A percentile compares a stretch with the other conserved stretches of the same genome.
These are phyloP conservation scores for Puccinia polysora DNA, from an alignment of 1,284 basidiomycete species.

Conservation along the genomic window DNA sequence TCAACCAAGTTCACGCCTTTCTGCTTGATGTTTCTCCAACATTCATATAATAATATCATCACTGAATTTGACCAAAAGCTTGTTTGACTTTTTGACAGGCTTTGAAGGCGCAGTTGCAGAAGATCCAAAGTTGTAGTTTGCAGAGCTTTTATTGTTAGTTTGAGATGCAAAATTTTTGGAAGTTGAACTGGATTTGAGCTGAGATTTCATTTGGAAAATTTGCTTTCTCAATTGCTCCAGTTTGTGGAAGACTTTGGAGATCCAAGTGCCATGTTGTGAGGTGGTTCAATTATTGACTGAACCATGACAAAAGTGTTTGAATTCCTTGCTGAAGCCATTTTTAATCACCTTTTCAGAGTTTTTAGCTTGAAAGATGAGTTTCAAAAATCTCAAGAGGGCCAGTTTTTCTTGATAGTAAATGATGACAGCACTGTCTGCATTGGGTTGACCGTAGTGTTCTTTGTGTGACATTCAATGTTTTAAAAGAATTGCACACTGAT, in stretches of 20 bases:
- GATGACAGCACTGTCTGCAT: slow-evolving; percentile 44
- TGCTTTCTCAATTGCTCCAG: slow-evolving; percentile 9
- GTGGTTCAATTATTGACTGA: neutral
- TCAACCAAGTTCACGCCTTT: slow-evolving; percentile 33
- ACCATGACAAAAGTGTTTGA: slow-evolving; percentile 7
- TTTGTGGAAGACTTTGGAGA: slow-evolving; percentile 19
- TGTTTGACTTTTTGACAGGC: slow-evolving; percentile 6
- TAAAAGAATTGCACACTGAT: slow-evolving; percentile 23
- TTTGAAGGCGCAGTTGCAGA: neutral
- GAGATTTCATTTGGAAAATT: slow-evolving; percentile 19
- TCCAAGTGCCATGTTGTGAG: neutral
- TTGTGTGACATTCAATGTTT: slow-evolving; percentile 27
- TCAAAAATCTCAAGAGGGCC: slow-evolving; percentile 12
- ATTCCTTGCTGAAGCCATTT: slow-evolving; percentile 9
- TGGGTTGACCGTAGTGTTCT: slow-evolving; percentile 38
- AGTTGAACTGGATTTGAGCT: slow-evolving; percentile 5
- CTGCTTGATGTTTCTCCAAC: slow-evolving; percentile 40
- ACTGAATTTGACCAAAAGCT: slow-evolving; percentile 15
- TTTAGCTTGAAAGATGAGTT: slow-evolving; percentile 20
- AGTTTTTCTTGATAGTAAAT: slow-evolving; percentile 29
- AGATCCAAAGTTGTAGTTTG: neutral
- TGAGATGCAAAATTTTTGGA: neutral
- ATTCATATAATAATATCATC: slow-evolving; percentile 36
- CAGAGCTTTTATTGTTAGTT: neutral
- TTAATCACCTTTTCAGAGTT: slow-evolving; percentile 20